Conservation (phyloP, 192 early-diverging fungal species). For the Blastocladiella britannica region DNA sequence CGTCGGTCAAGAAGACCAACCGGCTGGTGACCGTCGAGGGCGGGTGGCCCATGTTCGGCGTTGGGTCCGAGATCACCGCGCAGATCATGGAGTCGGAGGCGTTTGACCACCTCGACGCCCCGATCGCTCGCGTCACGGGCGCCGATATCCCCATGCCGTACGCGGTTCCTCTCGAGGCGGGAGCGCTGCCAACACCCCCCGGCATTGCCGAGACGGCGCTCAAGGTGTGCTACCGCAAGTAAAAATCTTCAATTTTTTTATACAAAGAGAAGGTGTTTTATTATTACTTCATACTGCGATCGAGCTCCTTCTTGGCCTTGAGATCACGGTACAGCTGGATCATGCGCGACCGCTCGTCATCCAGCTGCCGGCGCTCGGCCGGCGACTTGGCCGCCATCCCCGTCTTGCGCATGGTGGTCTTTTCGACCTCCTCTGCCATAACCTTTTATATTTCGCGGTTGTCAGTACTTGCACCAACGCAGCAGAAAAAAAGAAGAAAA, state of each 20-base stretch:
- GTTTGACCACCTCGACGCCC: slow-evolving; percentile 90
- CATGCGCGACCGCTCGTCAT: slow-evolving; percentile 25
- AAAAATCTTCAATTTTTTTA: neutral
- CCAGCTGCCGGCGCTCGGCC: slow-evolving; percentile 19
- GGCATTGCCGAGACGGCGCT: slow-evolving; percentile 61
- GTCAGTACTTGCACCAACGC: slow-evolving; percentile 6
- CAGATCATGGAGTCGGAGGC: slow-evolving; percentile 93
- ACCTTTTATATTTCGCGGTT: slow-evolving; percentile 10
- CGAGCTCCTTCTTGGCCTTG: slow-evolving; percentile 20
- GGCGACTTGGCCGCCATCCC: slow-evolving; percentile 21
- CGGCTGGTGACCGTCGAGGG: slow-evolving; percentile 85
- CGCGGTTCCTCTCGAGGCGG: slow-evolving; percentile 79
- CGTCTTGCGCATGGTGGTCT: slow-evolving; percentile 16
- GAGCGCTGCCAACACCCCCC: slow-evolving; percentile 61
- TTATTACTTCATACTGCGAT: neutral
- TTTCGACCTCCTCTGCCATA: slow-evolving; percentile 5
- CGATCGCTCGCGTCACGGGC: slow-evolving; percentile 76
- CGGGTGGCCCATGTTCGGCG: slow-evolving; percentile 84
- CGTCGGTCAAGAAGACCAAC: slow-evolving; percentile 94
- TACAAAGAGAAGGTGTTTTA: too few relatives aligned
- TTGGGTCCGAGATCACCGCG: slow-evolving; percentile 86
- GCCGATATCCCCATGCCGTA: slow-evolving; percentile 97
- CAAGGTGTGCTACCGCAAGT: slow-evolving; percentile 33
- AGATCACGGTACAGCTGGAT: slow-evolving; percentile 25
- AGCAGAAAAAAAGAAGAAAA: neutral